Base-by-base conservation (phyloP, 1,284 basidiomycete species). In the Microbotryomycetes sp. region DNA sequence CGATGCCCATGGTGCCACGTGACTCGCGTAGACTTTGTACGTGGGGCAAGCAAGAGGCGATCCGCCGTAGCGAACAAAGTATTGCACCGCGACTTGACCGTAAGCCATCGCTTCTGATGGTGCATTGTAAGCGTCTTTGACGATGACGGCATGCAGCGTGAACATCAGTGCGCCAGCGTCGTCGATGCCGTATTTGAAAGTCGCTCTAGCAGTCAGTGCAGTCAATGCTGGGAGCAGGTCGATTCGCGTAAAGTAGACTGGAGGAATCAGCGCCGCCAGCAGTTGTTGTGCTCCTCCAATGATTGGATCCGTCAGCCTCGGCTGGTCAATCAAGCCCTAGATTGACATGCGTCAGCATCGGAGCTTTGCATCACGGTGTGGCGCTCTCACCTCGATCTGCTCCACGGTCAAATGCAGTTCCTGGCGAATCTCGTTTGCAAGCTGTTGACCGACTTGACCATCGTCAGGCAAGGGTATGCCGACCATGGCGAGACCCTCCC, bases 201-300 rank as follows among this genome's bases (percentile, higher is more conserved):
- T 32, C 3, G 60, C 23, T 9, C 29, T 30, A 25, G 62, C 56
- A 1, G 66, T 59, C 14, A 66, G 23, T 6, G 66, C 63, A 23
- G 62, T 60, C 6, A 68, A 58, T 0, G 59, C 59, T 4, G 64
- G 64, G 42, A 68, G 62, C 0, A 68, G 57, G 19, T 68, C 66
- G 49, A 68, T 68, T 4, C 64, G 49, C 16, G 60, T 55, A 47
- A 68, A 68, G 58, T 68, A 68, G 49, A 66, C 49, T 14, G 66
- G 66, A 16, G 66, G 64, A 16, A 68, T 63, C 22, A 66, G 64
- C 6, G 59, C 56, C 1, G 60, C 66, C 6, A 68, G 42, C 54
- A 49, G 58, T 56, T 9, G 60, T 42, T 64, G 64, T 3, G 54
- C 60, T 2, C 66, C 66, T 9, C 36, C 45, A 3, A 60, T 58